Base-by-base conservation (phyloP, 805 yeast species). In the Zygotorulaspora danielsina region DNA sequence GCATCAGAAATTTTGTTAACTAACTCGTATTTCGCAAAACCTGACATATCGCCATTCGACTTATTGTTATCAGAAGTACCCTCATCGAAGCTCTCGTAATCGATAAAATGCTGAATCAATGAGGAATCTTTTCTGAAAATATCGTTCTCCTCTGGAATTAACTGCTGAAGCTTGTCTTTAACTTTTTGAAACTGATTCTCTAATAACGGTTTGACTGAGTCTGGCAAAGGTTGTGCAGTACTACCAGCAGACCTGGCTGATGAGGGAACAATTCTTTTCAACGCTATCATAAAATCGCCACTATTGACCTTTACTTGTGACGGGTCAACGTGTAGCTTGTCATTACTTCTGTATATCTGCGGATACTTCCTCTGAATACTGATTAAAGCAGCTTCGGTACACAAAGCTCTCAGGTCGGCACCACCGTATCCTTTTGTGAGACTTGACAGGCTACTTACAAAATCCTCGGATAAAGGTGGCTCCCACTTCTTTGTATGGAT, bases 341-440 rank as follows among this genome's bases (percentile, higher is more conserved):
- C 84, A 38, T 73, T 70, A 7, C 89, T 74, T 46, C 73, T 66
- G 62, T 93, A 93, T 32, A 93, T 90, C 62, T 93, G 97, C 0
- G 99, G 99, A 51, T 82, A 90, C 32, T 81, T 76, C 48, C 97
- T 69, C 63, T 90, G 97, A 28, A 93, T 90, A 53, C 96, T 81
- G 53, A 83, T 81, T 46, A 93, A 69, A 0, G 97, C 97, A 20
- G 97, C 89, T 59, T 93, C 98, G 0, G 97, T 90, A 60, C 97
- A 88, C 20, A 93, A 67, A 0, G 97, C 96, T 39, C 96, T 70
- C 46, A 93, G 67, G 61, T 93, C 98, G 2, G 98, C 97, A 67
- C 98, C 98, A 33, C 98, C 98, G 56, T 85, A 93, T 0, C 98
- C 98, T 59, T 89, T 90, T 0, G 98, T 90, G 41, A 86, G 64